Percentiles rank a stretch among this genome's conserved stretches.
Conservation (phyloP, 2,329 filamentous ascomycete genomes). For the Trichoderma sp. region DNA sequence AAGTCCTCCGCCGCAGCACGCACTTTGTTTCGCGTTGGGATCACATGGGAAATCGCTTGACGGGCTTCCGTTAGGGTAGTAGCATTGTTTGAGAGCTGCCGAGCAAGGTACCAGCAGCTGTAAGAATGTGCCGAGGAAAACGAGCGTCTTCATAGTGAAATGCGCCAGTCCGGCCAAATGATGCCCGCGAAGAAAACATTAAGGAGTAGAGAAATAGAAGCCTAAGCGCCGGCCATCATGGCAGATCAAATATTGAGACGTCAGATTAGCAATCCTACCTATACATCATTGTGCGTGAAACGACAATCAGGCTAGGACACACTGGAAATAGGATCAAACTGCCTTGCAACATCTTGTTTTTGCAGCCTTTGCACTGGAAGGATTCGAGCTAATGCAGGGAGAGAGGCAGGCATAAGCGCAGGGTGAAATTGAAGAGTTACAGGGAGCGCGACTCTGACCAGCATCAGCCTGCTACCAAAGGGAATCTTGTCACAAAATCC, state of each 20-base stretch:
- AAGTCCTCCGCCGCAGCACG: background rate
- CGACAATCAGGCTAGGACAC: background rate
- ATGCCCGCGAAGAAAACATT: background rate
- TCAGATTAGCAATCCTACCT: background rate
- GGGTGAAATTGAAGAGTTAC: background rate
- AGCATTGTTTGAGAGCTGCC: background rate
- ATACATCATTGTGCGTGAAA: background rate
- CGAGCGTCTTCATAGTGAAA: background rate
- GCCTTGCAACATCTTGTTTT: background rate
- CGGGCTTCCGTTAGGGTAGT: background rate
- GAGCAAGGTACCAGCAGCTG: background rate
- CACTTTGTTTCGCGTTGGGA: background rate
- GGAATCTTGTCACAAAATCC: background rate
- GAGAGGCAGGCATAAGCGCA: background rate
- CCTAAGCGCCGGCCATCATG: background rate
- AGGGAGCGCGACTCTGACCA: background rate
- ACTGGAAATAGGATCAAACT: background rate
- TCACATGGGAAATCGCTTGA: background rate
- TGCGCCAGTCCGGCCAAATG: background rate
- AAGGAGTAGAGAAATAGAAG: background rate
- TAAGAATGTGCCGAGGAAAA: background rate
- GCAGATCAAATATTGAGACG: background rate
- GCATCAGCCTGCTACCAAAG: background rate
- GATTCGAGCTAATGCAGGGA: conserved; percentile 12
- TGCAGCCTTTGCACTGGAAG: background rate